A percentile compares a stretch with the other conserved stretches of the same genome.
Evolutionary conservation across 176 grass and related monocot genomes (phyloP).

Genomic region (Triticum monococcum): DNA sequence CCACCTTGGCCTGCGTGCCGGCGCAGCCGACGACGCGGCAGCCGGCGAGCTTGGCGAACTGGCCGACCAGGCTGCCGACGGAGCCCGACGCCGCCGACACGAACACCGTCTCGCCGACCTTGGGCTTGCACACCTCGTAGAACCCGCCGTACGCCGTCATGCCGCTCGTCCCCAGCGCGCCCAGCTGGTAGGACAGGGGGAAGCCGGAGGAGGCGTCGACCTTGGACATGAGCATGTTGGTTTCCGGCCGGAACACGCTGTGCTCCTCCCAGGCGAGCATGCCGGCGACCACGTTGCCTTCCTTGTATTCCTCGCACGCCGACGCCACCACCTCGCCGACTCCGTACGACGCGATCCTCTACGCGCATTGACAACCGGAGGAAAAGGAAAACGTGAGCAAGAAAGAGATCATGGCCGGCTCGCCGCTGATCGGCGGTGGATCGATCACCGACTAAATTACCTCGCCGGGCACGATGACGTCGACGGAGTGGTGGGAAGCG

Average conservation of each 20-base stretch:
- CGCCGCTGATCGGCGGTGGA: no score
- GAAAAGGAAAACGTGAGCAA: no score
- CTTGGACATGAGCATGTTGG: constrained; percentile 11
- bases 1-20: constrained; percentile 36
- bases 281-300: constrained; percentile 46
- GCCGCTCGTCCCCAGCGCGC: constrained; percentile 34
- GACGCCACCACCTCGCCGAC: constrained; percentile 56
- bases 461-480: constrained; percentile 40
- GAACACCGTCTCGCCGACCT: constrained; percentile 39
- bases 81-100: constrained; percentile 61
- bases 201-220: not conserved
- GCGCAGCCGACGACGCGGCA: constrained; percentile 68
- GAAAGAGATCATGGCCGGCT: not conserved
- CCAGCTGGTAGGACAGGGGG: constrained; percentile 32
- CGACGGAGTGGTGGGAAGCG: constrained; percentile 34
- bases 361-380: no score
- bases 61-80: constrained; percentile 58
- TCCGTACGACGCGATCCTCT: constrained; percentile 43
- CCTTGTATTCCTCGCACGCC: constrained; percentile 27
- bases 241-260: constrained; percentile 35
- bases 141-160: constrained; percentile 35
- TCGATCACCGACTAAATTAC: not conserved
- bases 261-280: constrained; percentile 63
- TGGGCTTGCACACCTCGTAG: constrained; percentile 9
- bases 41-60: constrained; percentile 62